Conservation (phyloP, 1,139 yeast genomes). For the Lodderomyces beijingensis region DNA sequence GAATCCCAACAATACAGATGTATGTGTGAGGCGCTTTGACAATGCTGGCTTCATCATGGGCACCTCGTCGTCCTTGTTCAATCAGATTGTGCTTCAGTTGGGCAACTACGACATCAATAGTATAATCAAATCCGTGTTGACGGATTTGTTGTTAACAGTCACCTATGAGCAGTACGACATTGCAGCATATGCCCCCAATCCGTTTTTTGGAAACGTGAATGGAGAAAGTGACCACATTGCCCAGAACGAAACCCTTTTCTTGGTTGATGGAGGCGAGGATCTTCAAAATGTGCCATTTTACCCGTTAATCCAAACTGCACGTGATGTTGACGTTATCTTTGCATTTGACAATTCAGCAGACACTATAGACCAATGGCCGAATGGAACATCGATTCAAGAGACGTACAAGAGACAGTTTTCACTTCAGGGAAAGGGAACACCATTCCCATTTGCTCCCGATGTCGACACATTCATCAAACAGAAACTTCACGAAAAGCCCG, state of each 20-base stretch:
- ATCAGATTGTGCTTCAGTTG: slow-evolving; percentile 26
- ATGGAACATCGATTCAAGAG: slow-evolving; percentile 64
- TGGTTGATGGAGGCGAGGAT: slow-evolving; percentile 93
- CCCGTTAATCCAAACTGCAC: slow-evolving; percentile 67
- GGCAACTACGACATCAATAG: slow-evolving; percentile 21
- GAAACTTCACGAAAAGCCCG: slow-evolving; percentile 29
- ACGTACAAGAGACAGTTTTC: slow-evolving; percentile 50
- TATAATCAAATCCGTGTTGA: slow-evolving; percentile 25
- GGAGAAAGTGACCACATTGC: slow-evolving; percentile 22
- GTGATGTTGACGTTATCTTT: slow-evolving; percentile 74
- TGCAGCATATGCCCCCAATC: slow-evolving; percentile 41
- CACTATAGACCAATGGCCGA: slow-evolving; percentile 65
- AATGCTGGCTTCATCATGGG: slow-evolving; percentile 46
- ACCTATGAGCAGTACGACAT: slow-evolving; percentile 31
- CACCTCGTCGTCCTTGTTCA: slow-evolving; percentile 43
- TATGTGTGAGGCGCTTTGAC: slow-evolving; percentile 35
- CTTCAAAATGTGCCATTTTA: slow-evolving; percentile 71
- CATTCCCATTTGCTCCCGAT: slow-evolving; percentile 40
- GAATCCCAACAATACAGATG: slow-evolving; percentile 17
- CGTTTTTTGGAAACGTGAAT: slow-evolving; percentile 25
- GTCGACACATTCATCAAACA: slow-evolving; percentile 24
- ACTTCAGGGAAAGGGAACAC: slow-evolving; percentile 36
- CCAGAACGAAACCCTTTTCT: slow-evolving; percentile 42
- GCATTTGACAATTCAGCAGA: slow-evolving; percentile 89
- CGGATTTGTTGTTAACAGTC: slow-evolving; percentile 13